Base-by-base conservation (phyloP, 257 asterid species). In the Fraxinus anomala region DNA sequence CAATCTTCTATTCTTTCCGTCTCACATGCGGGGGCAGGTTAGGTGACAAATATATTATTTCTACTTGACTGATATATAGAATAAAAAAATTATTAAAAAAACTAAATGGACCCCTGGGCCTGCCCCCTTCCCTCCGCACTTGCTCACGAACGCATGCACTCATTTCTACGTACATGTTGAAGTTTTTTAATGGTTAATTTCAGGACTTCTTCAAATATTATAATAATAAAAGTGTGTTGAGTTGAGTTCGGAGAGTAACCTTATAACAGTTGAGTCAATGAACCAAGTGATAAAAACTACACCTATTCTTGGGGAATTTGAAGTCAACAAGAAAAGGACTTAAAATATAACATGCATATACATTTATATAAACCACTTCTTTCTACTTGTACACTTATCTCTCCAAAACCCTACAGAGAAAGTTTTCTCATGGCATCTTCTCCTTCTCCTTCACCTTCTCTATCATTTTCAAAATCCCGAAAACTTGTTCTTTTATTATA, bases 401-500 rank as follows among this genome's bases (percentile, higher is more conserved):
- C 65, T 54, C 65, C 26, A 19, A n/a, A 54, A 54, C 65, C 65
- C 65, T 54, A 17, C 8, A 19, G n/a, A 31, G 9, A 19, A 54
- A 54, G 9, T 6, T 4, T 54, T 54, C 65, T 17, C 6, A 54
- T 54, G 65, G 65, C n/a, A 16, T 47, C 56, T 14, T 14, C 65
- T 54, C 24, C 26, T 26, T 14, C 65, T 54, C 31, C 31, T 17
- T 51, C n/a, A 16, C 11, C 56, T 14, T 14, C 65, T 54, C 24
- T 9, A 19, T 54, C 65, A 54, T 54, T 17, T 17, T 54, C 23
- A 54, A 6, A 5, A 54, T 19, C 26, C 26, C 10, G 12, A 1
- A 54, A 54, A 54, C 65, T 54, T 54, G 2, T 79, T 1, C 34
- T 11, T 39, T 21, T 81, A 16, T 2, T 61, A 5, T 80, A 81